phyloP scores from a whole-genome alignment of 139 green algal genomes.

The Ettlia oleoabundans region DNA sequence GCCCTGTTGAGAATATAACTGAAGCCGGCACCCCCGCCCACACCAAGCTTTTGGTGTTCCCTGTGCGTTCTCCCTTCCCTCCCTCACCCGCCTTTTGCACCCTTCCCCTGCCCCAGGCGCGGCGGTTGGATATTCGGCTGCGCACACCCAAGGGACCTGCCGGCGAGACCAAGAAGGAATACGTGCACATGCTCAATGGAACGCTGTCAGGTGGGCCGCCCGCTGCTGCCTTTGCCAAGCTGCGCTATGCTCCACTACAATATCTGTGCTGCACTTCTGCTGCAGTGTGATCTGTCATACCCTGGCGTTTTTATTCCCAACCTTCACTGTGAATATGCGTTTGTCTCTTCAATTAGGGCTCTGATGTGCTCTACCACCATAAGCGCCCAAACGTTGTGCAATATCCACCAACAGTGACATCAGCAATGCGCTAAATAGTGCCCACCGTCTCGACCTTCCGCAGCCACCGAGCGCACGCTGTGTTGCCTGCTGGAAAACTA shows the following conservation, averaged over 20 bases:
- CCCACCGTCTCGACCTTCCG: neutral
- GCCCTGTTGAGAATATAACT: no score
- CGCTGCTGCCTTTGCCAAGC: neutral
- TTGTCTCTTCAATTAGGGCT: no score
- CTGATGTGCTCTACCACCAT: no score
- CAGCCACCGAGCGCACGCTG: slow-evolving; percentile 95
- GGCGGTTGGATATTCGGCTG: slow-evolving; percentile 24
- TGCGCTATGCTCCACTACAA: neutral
- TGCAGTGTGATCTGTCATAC: no score
- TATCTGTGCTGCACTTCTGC: neutral
- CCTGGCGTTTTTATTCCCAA: neutral
- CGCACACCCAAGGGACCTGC: slow-evolving; percentile 67
- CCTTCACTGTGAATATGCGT: neutral
- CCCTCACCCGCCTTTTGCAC: neutral
- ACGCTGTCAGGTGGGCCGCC: slow-evolving; percentile 69
- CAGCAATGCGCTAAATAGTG: neutral
- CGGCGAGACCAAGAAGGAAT: slow-evolving; percentile 81
- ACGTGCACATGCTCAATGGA: slow-evolving; percentile 98
- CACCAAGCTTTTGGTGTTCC: no score
- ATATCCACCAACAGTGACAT: neutral
- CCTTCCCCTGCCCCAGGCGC: neutral
- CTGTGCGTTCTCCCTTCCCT: no score
- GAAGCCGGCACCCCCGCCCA: no score
- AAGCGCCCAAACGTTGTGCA: no score
- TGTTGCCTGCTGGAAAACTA: slow-evolving; percentile 99